A percentile compares a stretch with the other conserved stretches of the same genome.
These are phyloP conservation scores for Fonsecaea nubica DNA, from an alignment of 2,329 filamentous ascomycete species.

Conservation along the genomic window DNA sequence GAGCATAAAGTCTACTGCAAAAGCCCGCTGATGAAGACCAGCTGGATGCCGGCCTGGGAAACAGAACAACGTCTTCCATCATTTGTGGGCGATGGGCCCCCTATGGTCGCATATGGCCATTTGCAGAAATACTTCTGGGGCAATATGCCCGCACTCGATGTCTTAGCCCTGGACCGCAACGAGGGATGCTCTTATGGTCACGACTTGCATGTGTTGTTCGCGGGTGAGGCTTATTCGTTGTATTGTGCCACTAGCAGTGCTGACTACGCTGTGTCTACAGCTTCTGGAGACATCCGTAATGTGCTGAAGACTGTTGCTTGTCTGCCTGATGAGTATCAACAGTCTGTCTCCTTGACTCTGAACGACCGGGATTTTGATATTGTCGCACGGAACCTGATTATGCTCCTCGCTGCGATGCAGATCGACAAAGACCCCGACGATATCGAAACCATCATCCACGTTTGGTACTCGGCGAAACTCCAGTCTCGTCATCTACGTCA, in stretches of 20 bases:
- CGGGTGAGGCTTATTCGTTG: not conserved
- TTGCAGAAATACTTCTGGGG: conserved; percentile 8
- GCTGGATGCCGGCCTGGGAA: not conserved
- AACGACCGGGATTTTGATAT: not conserved
- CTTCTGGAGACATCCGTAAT: conserved; percentile 1
- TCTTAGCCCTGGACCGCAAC: not conserved
- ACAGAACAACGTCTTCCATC: not conserved
- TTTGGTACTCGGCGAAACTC: not conserved
- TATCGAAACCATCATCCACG: not conserved
- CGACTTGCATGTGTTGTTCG: not conserved
- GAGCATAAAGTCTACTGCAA: not conserved
- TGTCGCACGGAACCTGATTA: not conserved
- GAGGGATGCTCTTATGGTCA: not conserved
- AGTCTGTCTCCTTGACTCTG: not conserved
- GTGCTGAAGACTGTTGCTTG: not conserved
- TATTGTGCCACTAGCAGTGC: not conserved
- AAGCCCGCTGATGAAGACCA: not conserved
- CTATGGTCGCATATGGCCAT: not conserved
- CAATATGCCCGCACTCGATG: conserved; percentile 1
- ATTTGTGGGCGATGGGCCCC: not conserved
- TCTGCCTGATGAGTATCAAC: conserved; percentile 1
- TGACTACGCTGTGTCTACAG: not conserved
- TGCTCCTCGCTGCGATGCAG: not conserved
- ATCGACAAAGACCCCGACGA: not conserved
- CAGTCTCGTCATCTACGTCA: not conserved